Conservation (phyloP, 176 grass and related monocot genomes). For the Luzula sylvatica region DNA sequence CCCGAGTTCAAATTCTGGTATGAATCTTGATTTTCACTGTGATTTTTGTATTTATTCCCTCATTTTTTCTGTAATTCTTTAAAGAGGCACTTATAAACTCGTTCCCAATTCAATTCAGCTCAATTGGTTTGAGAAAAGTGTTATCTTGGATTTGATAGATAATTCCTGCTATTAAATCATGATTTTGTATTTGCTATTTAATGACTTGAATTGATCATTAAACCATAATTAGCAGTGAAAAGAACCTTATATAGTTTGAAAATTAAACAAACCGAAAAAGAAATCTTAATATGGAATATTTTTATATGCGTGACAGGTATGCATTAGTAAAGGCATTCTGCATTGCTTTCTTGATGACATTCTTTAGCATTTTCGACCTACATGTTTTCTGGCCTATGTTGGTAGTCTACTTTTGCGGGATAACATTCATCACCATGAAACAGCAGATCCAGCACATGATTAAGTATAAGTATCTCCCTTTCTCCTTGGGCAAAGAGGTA, state of each 20-base stretch:
- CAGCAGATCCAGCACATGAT: conserved; percentile 73
- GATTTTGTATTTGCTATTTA: neutral
- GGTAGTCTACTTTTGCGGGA: conserved; percentile 53
- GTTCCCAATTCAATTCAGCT: too few species aligned
- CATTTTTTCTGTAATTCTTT: neutral
- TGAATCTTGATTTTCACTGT: neutral
- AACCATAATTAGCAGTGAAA: neutral
- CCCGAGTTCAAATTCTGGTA: conserved; percentile 93
- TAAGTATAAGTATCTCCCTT: conserved; percentile 76
- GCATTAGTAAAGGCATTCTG: conserved; percentile 54
- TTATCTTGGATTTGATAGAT: too few species aligned
- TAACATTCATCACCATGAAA: conserved; percentile 71
- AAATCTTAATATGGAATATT: neutral
- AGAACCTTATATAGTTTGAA: neutral
- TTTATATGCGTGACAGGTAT: conserved; percentile 47
- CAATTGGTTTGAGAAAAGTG: too few species aligned
- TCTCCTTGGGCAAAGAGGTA: conserved; percentile 75
- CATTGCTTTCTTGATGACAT: conserved; percentile 58
- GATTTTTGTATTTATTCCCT: neutral
- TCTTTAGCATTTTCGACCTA: conserved; percentile 62
- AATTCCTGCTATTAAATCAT: too few species aligned
- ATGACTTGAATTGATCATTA: neutral
- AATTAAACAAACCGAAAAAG: neutral
- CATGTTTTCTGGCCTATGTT: conserved; percentile 84
- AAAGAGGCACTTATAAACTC: too few species aligned